A percentile compares a stretch with the other conserved stretches of the same genome.
These are phyloP conservation scores for Dovyalis caffra DNA, from an alignment of 345 rosid species.

Conservation along the genomic window DNA sequence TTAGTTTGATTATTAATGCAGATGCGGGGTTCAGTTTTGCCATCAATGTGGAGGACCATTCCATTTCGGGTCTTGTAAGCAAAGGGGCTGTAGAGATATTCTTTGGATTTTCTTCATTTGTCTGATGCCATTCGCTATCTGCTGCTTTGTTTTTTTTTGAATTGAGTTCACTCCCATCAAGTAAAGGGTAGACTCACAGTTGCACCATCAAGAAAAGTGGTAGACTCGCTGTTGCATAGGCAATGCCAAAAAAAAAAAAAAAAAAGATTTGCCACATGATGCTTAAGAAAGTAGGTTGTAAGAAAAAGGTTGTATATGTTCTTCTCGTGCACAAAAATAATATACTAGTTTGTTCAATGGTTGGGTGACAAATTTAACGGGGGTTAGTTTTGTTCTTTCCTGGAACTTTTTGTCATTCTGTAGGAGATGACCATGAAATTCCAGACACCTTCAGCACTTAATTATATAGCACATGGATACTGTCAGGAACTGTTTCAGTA, in stretches of 20 bases:
- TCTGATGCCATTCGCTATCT: not conserved
- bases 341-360: not conserved
- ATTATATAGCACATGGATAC: no score
- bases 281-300: not conserved
- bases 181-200: not conserved
- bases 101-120: not conserved
- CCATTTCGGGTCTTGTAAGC: slow-evolving; percentile 24
- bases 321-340: not conserved
- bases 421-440: no score
- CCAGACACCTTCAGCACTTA: no score
- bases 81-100: slow-evolving; percentile 16
- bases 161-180: not conserved
- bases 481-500: no score
- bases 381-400: no score
- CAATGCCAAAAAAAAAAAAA: no score
- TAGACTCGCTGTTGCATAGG: no score
- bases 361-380: not conserved
- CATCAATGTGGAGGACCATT: slow-evolving; percentile 26
- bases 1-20: slow-evolving; percentile 1
- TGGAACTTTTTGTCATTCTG: no score
- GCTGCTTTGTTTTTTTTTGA: slow-evolving; percentile 2
- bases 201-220: no score
- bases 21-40: slow-evolving; percentile 29
- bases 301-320: not conserved
- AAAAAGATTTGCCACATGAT: no score